Evolutionary conservation across 2,329 filamentous ascomycete genomes (phyloP), one percentile per base, ranked within the genome.

Genomic region (Ophiostoma montium): DNA sequence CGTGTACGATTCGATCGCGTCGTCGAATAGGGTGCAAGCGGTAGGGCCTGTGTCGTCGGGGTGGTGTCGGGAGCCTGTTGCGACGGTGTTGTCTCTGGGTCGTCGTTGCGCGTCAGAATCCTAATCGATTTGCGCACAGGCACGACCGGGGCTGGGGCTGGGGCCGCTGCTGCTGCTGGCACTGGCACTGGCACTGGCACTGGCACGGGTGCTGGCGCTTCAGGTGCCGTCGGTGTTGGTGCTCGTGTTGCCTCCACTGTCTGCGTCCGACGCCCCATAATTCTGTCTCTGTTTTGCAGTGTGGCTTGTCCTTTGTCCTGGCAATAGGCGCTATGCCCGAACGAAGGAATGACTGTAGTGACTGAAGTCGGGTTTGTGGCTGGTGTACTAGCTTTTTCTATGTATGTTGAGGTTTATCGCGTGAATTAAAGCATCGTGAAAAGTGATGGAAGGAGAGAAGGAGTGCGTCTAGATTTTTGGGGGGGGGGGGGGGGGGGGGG

Each of bases 91-190:
- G 42, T 44, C n/a, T 16, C 15, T n/a, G n/a, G 13, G 8, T 39
- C 19, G 16, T 30, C 31, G 18, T 46, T 27, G 43, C 43, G 43
- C 43, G 43, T 46, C 32, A 35, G 43, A 46, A 46, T 46, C 31
- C 43, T 31, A 11, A 16, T 23, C 32, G 43, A 46, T 27, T 35
- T 35, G 43, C 43, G 43, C 43, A 46, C 18, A 13, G 31, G 10
- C 21, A 19, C 18, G 18, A 16, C 41, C 16, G 44, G 18, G 9
- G 43, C 30, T 44, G n/a, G 9, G 33, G 30, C 42, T 45, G 42
- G 9, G 4, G 4, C 16, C 32, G n/a, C 30, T 21, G 30, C 10
- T 45, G 27, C 12, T 12, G 42, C 42, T 45, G 31, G 8, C 3
- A 5, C 27, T 43, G 15, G 4, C 3, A n/a, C 23, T 8, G 13